These are phyloP conservation scores for Globisporangium radiosum DNA, from an alignment of 352 stramenopile species.

Conservation along the genomic window DNA sequence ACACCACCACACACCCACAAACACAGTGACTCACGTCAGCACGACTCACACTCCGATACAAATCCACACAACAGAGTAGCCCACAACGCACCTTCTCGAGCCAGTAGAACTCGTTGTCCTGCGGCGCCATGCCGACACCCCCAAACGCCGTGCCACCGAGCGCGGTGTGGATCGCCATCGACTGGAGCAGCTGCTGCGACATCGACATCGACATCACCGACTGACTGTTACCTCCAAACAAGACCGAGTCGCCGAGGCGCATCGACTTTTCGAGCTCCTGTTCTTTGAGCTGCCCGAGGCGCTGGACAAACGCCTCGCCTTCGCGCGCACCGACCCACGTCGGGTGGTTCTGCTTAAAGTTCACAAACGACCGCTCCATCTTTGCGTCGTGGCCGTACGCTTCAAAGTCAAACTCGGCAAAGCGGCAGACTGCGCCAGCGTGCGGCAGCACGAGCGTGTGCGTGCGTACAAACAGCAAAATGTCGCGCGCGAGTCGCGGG, in stretches of 20 bases:
- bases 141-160: constrained; percentile 38
- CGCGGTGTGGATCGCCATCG: constrained; percentile 74
- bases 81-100: constrained; percentile 63
- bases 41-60: not conserved
- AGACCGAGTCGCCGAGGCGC: constrained; percentile 75
- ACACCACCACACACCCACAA: not conserved
- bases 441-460: constrained; percentile 91
- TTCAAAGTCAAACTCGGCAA: constrained; percentile 96
- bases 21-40: not conserved
- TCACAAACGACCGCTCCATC: constrained; percentile 97
- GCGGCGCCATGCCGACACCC: constrained; percentile 34
- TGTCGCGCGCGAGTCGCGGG: constrained; percentile 78
- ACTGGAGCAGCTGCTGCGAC: constrained; percentile 86
- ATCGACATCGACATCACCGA: constrained; percentile 40
- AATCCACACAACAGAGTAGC: not conserved
- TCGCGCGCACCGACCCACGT: constrained; percentile 74
- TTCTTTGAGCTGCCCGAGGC: constrained; percentile 64
- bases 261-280: constrained; percentile 86
- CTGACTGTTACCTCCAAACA: constrained; percentile 47
- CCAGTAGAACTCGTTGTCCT: constrained; percentile 88
- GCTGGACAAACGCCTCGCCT: constrained; percentile 66
- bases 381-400: constrained; percentile 90
- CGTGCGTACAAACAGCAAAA: constrained; percentile 92
- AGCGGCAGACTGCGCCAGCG: constrained; percentile 92
- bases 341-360: constrained; percentile 92